Percentiles rank a stretch among this genome's conserved stretches.
Conservation (phyloP, 768 basidiomycete genomes). For the Leucocoprinus leucothites region DNA sequence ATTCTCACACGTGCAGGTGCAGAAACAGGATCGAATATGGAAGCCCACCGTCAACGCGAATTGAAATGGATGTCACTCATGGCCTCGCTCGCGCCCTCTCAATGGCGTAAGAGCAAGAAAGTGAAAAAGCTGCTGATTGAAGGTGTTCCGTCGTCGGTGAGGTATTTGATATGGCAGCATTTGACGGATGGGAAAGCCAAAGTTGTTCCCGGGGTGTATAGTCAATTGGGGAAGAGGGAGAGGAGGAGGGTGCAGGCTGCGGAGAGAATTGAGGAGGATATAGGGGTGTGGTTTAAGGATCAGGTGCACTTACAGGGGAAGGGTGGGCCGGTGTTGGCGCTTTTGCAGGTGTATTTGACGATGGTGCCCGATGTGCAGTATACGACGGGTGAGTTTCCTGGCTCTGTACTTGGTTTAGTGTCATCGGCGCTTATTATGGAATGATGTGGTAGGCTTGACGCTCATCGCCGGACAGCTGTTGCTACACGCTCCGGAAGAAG, state of each 20-base stretch:
- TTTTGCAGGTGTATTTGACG: slow-evolving; percentile 71
- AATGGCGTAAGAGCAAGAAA: slow-evolving; percentile 78
- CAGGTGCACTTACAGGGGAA: slow-evolving; percentile 57
- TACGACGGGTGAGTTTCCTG: slow-evolving; percentile 43
- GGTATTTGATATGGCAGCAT: slow-evolving; percentile 83
- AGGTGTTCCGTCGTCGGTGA: slow-evolving; percentile 79
- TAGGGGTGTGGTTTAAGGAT: slow-evolving; percentile 48
- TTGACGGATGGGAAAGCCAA: slow-evolving; percentile 75
- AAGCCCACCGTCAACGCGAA: slow-evolving; percentile 75
- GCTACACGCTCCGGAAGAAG: slow-evolving; percentile 77
- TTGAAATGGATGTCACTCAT: slow-evolving; percentile 71
- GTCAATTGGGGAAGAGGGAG: slow-evolving; percentile 32
- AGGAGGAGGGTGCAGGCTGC: slow-evolving; percentile 45
- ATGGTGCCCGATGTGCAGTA: slow-evolving; percentile 88
- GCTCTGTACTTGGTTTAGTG: neutral
- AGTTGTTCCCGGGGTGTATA: slow-evolving; percentile 45
- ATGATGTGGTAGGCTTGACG: slow-evolving; percentile 49
- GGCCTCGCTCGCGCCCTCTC: slow-evolving; percentile 50
- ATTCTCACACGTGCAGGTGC: slow-evolving; percentile 13
- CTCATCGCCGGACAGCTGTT: slow-evolving; percentile 71
- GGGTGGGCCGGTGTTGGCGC: slow-evolving; percentile 50
- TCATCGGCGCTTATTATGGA: slow-evolving; percentile 3
- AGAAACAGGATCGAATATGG: slow-evolving; percentile 40
- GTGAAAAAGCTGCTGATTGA: slow-evolving; percentile 69
- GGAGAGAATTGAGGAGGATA: slow-evolving; percentile 59